Conservation (phyloP, 352 stramenopile genomes). For the Globisporangium solare region DNA sequence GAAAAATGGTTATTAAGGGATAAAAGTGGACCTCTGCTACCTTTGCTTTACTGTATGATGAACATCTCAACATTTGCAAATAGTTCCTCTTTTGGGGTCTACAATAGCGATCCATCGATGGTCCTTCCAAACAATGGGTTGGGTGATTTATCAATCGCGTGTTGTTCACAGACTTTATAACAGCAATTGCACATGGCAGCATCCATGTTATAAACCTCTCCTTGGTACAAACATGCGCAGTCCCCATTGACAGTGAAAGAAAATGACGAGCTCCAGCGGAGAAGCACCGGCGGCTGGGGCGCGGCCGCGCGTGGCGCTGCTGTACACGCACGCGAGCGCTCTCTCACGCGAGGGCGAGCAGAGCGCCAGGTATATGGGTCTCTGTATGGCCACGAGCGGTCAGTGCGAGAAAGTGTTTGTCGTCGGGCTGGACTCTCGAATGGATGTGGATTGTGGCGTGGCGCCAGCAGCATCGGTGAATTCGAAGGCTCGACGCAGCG, state of each 20-base stretch:
- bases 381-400: conserved; percentile 48
- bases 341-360: conserved; percentile 51
- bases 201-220: too few species aligned
- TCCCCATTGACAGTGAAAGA: too few species aligned
- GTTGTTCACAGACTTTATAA: too few species aligned
- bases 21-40: too few species aligned
- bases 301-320: conserved; percentile 38
- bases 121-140: conserved; percentile 12
- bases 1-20: too few species aligned
- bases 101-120: background rate
- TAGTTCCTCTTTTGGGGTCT: too few species aligned
- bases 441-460: background rate
- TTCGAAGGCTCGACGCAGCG: conserved; percentile 32
- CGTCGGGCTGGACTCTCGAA: conserved; percentile 14
- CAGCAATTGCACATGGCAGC: too few species aligned
- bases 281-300: background rate
- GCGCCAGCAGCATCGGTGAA: background rate
- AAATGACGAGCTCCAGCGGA: background rate
- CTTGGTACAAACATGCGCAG: background rate
- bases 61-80: too few species aligned
- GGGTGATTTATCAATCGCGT: background rate
- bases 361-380: conserved; percentile 54
- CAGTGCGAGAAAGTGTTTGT: conserved; percentile 46
- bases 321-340: conserved; percentile 48
- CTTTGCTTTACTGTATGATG: too few species aligned